Base-by-base conservation (phyloP, 768 basidiomycete species). In the Russula abietina region DNA sequence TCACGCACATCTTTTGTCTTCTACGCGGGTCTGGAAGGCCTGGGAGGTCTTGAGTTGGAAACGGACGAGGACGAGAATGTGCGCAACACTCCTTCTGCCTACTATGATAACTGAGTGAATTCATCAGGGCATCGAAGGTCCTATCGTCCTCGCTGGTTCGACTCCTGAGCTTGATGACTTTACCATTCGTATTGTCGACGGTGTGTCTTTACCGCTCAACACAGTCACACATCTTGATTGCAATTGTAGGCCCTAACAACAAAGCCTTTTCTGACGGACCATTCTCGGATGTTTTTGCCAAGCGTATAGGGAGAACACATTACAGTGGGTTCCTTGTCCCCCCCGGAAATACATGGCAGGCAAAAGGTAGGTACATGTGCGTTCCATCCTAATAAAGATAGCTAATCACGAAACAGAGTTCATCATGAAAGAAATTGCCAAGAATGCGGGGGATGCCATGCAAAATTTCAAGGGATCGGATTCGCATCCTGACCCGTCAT, bases 21-120 rank as follows among this genome's bases (percentile, higher is more conserved):
- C 71, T 96, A 98, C 70, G 75, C 89, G 66, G 93, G 93, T 0
- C 74, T 95, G 33, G 93, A 98, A 69, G 95, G 94, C 0, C 75
- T 94, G 1, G 94, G 96, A 16, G 85, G 81, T 3, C 63, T 98
- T 28, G 85, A 89, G 61, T 81, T 97, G 79, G 87, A 89, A 55
- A 88, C 84, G 0, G 85, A 87, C 36, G 85, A 87, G 69, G 77
- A 87, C 55, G 84, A 89, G 64, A 82, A 89, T 72, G 92, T 93
- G 67, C 26, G 82, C 26, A 56, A n/a, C 26, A 60, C 69, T 22
- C 68, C 55, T 33, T 24, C 24, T 59, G 19, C 39, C 49, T 28
- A 57, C 12, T 30, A 22, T 11, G 22, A 33, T 39, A 36, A 45
- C 51, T 51, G 48, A 56, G 11, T 38, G n/a, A 48, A 60, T 28